Evolutionary conservation across 2,329 filamentous ascomycete species (phyloP), one percentile per base, ranked within the genome.

Genomic region (Zymoseptoria crescenta): DNA sequence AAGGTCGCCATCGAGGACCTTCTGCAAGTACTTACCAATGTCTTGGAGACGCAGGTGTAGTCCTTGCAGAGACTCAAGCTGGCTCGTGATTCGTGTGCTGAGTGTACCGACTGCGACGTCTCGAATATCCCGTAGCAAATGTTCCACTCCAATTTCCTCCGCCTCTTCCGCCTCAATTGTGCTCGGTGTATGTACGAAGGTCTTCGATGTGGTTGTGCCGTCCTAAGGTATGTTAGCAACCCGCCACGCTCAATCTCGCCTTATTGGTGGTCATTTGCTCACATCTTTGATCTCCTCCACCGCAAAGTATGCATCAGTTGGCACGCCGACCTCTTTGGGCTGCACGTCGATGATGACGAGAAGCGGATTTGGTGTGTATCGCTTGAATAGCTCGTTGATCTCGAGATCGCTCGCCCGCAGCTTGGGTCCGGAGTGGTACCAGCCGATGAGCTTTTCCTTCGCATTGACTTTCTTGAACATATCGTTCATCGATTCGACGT

Each of bases 401-500:
- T 97, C 90, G 67, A 99, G 80, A 81, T 99, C 94, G 52, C 94
- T 96, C 58, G 92, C 93, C 73, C 94, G 87, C 71, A 99, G 82
- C 82, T 97, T 99, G 48, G 94, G 94, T 49, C 94, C 94, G 20
- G 94, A 96, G 78, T 99, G 94, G 77, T 99, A 99, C 94, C 94
- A 99, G 72, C 94, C 94, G 82, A 99, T 95, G 75, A 99, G 83
- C 85, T 97, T 97, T 80, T 99, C 94, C 65, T 90, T 83, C 62
- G 94, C 94, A 80, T 99, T 99, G 82, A 99, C 92, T 80, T 97
- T 97, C 82, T 99, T 99, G 84, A 99, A 99, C 94, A 99, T 99
- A 77, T 97, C 94, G 79, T 94, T 96, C 94, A 99, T 99, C 69
- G 88, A 90, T 78, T 99, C 94, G 76, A 99, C 89, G 72, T 96